These are phyloP conservation scores for Aspergillus floridensis DNA, from an alignment of 2,329 filamentous ascomycete species.

Conservation along the genomic window DNA sequence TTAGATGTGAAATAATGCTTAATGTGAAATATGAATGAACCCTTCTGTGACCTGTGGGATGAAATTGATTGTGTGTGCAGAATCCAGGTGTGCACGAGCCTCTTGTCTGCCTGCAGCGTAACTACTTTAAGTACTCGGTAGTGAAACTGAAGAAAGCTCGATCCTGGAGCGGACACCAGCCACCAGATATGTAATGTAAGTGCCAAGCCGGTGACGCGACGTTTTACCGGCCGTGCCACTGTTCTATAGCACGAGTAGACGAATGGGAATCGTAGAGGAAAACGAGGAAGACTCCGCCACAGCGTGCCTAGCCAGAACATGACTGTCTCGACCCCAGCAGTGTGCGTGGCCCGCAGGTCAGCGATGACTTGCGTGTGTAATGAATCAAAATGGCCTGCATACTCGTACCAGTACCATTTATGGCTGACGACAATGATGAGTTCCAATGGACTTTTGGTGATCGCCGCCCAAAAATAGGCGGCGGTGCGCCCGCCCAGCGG, in stretches of 20 bases:
- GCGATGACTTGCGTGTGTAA: background rate
- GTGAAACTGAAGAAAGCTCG: background rate
- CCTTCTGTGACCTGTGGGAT: background rate
- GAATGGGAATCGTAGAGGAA: background rate
- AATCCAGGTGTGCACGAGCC: background rate
- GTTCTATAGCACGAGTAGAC: background rate
- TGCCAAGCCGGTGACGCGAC: background rate
- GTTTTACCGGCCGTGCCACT: background rate
- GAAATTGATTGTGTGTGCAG: background rate
- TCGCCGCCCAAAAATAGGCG: slow-evolving; percentile 7
- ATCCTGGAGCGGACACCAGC: background rate
- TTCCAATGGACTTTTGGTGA: background rate
- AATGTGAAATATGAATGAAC: slow-evolving; percentile 23
- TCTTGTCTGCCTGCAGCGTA: background rate
- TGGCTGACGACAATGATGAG: background rate
- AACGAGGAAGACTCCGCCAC: background rate
- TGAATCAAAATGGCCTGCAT: background rate
- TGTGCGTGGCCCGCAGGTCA: background rate
- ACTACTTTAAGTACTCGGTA: background rate
- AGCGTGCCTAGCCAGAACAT: background rate
- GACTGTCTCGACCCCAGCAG: background rate
- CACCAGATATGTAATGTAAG: background rate
- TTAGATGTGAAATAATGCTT: slow-evolving; percentile 23
- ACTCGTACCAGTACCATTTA: background rate
- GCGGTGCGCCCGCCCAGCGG: background rate